Evolutionary conservation across 2,329 filamentous ascomycete species (phyloP), one percentile per base, ranked within the genome.

Genomic region (Aspergillus flavus): DNA sequence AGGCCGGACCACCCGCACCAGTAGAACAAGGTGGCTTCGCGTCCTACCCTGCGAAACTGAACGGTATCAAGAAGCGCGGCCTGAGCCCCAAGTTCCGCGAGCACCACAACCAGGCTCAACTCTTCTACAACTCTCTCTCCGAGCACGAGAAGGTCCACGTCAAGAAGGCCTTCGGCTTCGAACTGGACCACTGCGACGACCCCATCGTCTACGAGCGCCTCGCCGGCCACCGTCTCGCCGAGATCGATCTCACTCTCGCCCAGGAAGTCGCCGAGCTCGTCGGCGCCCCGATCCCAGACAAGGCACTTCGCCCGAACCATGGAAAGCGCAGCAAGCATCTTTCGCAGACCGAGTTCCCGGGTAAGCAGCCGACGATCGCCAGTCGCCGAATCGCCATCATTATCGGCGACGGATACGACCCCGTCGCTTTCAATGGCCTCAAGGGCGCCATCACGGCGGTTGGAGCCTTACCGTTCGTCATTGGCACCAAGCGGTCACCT

Each of bases 371-470:
- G 0, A 92, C 87, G 0, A 92, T 95, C 66, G 86, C 83, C 1
- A 87, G 87, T 1, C 89, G 92, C 1, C 87, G 89, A 43, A 83
- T 95, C 4, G 91, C 90, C 14, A 89, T 95, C 69, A 81, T 95
- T 19, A 86, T 95, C 28, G 91, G 88, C 2, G 91, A 95, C 64
- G 91, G 91, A 1, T 95, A 89, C 72, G 91, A 95, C 68, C 75
- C 84, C 1, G 71, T 84, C 1, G 84, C 88, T 4, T 93, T 91
- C 73, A 83, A 84, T 26, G 87, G 86, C 7, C 85, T 93, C 32
- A 87, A 89, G 62, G 83, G 83, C 0, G 88, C 88, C 0, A 75
- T 93, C 4, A 83, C 82, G 6, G 85, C 86, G 0, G 86, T 86
- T 1, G 80, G 84, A 3, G 91, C 91, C 1, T 79, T 92, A 1